Conservation (phyloP, 768 basidiomycete genomes). For the Tremella fuciformis region DNA sequence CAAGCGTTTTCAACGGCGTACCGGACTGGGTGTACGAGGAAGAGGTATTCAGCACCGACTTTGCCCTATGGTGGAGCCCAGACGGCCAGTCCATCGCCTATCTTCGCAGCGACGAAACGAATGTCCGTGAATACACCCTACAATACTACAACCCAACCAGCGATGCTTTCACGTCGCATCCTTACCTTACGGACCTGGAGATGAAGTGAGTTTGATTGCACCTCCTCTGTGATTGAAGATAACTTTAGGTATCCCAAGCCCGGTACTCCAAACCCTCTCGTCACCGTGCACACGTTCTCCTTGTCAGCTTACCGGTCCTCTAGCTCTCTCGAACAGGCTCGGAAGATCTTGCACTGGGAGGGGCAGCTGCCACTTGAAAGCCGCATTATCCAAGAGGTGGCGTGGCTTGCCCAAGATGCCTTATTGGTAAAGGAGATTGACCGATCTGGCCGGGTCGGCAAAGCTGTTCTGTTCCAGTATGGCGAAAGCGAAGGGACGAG, state of each 20-base stretch:
- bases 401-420: constrained; percentile 75
- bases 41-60: constrained; percentile 64
- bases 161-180: constrained; percentile 66
- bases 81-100: constrained; percentile 70
- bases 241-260: constrained; percentile 52
- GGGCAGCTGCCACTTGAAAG: constrained; percentile 60
- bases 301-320: constrained; percentile 57
- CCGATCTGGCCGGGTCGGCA: constrained; percentile 74
- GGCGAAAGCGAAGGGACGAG: constrained; percentile 57
- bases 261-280: constrained; percentile 68
- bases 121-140: constrained; percentile 79
- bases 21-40: constrained; percentile 80
- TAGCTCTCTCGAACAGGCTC: constrained; percentile 24
- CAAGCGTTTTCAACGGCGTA: constrained; percentile 85
- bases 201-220: constrained; percentile 48
- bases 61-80: constrained; percentile 89
- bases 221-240: constrained; percentile 2
- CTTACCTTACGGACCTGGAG: constrained; percentile 60
- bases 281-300: constrained; percentile 69
- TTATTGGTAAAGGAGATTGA: constrained; percentile 84
- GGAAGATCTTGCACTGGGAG: constrained; percentile 57
- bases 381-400: constrained; percentile 74
- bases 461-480: constrained; percentile 70
- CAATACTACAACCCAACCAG: constrained; percentile 87
- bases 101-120: constrained; percentile 80